Conservation (phyloP, 805 yeast species). For the Debaryomyces hansenii region DNA sequence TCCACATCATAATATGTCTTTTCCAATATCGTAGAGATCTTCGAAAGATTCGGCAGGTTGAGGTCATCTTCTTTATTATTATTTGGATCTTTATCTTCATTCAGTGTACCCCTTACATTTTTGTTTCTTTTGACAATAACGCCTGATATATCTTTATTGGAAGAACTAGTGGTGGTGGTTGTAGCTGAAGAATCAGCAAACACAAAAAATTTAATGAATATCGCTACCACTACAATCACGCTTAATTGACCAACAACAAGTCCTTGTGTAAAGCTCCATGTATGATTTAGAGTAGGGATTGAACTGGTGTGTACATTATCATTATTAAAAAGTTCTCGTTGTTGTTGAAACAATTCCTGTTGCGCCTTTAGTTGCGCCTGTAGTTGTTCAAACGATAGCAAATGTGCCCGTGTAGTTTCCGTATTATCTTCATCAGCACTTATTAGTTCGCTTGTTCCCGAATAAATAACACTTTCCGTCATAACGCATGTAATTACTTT, state of each 20-base stretch:
- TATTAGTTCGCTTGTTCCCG: not conserved
- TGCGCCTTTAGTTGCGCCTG: conserved; percentile 28
- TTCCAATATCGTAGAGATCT: conserved; percentile 60
- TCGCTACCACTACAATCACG: conserved; percentile 59
- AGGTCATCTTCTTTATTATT: conserved; percentile 12
- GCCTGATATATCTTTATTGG: conserved; percentile 28
- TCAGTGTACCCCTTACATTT: conserved; percentile 8
- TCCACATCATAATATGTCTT: conserved; percentile 91
- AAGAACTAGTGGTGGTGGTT: conserved; percentile 17
- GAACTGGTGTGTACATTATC: conserved; percentile 6
- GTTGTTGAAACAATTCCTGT: conserved; percentile 29
- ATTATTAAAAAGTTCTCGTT: conserved; percentile 20
- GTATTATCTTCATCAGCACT: not conserved
- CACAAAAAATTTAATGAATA: conserved; percentile 73
- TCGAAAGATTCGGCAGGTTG: conserved; percentile 12
- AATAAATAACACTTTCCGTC: not conserved
- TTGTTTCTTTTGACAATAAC: conserved; percentile 35
- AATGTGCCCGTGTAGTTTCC: not conserved
- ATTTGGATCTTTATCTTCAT: conserved; percentile 14
- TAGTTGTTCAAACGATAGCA: conserved; percentile 17
- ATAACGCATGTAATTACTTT: too few relatives aligned
- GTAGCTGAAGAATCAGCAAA: conserved; percentile 64
- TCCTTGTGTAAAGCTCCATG: conserved; percentile 79
- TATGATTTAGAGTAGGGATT: conserved; percentile 3
- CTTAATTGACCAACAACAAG: conserved; percentile 71